A percentile compares a stretch with the other conserved stretches of the same genome.
phyloP scores from a whole-genome alignment of 2,329 filamentous ascomycete genomes.

The Plenodomus biglobosus region DNA sequence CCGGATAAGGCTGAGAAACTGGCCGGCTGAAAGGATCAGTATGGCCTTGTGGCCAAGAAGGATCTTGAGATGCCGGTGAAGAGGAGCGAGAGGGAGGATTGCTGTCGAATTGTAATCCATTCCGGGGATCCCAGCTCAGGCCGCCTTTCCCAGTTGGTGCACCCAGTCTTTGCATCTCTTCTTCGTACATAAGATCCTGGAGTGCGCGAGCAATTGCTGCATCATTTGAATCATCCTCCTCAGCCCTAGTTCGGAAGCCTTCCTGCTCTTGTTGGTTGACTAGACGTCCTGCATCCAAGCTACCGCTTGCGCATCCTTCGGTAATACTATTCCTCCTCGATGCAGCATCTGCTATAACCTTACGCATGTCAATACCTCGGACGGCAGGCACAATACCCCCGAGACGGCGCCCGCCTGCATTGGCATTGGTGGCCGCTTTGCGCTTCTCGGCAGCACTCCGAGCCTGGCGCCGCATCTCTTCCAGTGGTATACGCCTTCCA shows the following conservation, averaged over 20 bases:
- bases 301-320: constrained; percentile 74
- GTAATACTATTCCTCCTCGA: constrained; percentile 66
- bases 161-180: constrained; percentile 56
- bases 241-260: constrained; percentile 79
- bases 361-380: constrained; percentile 69
- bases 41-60: constrained; percentile 34
- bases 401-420: constrained; percentile 72
- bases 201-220: constrained; percentile 81
- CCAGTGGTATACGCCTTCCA: constrained; percentile 55
- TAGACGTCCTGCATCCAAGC: constrained; percentile 66
- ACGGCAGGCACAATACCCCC: constrained; percentile 61
- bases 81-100: constrained; percentile 47
- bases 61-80: constrained; percentile 47
- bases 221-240: constrained; percentile 88
- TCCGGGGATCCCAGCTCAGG: constrained; percentile 41
- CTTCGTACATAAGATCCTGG: constrained; percentile 84
- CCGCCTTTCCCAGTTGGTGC: constrained; percentile 40
- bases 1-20: constrained; percentile 7
- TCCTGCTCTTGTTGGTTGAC: constrained; percentile 65
- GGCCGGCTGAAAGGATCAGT: constrained; percentile 36
- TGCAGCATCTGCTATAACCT: constrained; percentile 70
- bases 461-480: constrained; percentile 75
- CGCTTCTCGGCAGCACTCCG: constrained; percentile 74
- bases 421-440: constrained; percentile 58
- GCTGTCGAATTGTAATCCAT: constrained; percentile 48